Evolutionary conservation across 768 basidiomycete genomes (phyloP), one percentile per base, ranked within the genome.

Genomic region (Pleurotus giganteus): DNA sequence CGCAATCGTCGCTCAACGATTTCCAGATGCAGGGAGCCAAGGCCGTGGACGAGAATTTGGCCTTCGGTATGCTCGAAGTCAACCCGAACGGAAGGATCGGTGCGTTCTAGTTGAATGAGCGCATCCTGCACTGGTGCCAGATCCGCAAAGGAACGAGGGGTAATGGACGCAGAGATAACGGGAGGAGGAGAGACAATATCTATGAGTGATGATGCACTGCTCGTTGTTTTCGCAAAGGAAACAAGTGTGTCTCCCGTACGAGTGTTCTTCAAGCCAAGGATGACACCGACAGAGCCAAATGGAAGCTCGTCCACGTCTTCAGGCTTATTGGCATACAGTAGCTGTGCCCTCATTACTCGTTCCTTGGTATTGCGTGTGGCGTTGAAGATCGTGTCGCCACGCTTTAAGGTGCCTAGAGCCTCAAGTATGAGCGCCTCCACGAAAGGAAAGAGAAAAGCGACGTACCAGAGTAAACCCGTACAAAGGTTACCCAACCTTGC

Each of bases 401-500:
- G 80, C 17, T 74, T 88, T 44, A 94, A 70, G 13, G 82, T 88
- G 13, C 91, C 91, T 91, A 55, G 29, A 43, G 51, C 12, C 32
- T 9, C 27, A 17, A 26, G 6, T n/a, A 58, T 19, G 15, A 42
- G 28, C 12, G 4, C 4, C 26, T 36, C 53, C 21, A 23, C 37
- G 11, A 7, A 37, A 56, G 52, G 56, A n/a, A 29, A n/a, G 32
- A 23, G 11, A 19, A 15, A 32, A 26, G 36, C 13, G 3, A 67
- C 74, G 57, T 66, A 90, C 91, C 92, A 51, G 91, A 92, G 68
- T 94, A 94, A 17, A 94, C 82, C 23, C 92, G 78, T 34, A 94
- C 86, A 65, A 92, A 94, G 1, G 92, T 94, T 91, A 94, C 92
- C 92, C 92, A 94, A 21, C 92, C 92, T 54, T 72, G 69, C 61